Base-by-base conservation (phyloP, 305 asterid species). In the Coffea humblotiana region DNA sequence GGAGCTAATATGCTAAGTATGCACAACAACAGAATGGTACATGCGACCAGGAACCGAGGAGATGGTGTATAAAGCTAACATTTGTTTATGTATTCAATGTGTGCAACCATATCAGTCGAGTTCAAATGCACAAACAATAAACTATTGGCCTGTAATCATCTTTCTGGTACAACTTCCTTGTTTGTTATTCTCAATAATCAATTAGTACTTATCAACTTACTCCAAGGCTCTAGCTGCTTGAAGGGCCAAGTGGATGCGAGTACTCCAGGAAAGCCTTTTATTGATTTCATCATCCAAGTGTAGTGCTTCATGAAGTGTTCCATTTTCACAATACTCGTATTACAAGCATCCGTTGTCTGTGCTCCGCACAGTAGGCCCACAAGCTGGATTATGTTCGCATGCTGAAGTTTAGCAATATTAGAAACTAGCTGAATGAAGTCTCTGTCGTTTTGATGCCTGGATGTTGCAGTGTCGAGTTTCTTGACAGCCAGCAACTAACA, bases 151-250 rank as follows among this genome's bases (percentile, higher is more conserved):
- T 35, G 25, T 47, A 29, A 18, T 43, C 51, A 14, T 60, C 65
- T 60, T 21, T 60, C 1, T 54, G 61, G 61, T 54, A 16, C 10
- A 8, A 60, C 65, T 60, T 60, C n/a, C n/a, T 60, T 60, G 29
- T 60, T 60, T 60, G 27, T 21, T 23, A 21, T 21, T 60, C n/a
- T n/a, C 77, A 47, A 47, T 23, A 52, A 23, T 72, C 60, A 6
- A 54, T 71, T 56, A 64, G 32, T 64, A 75, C 19, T 23, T 4
- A n/a, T 65, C 43, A n/a, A 90, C 98, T 78, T 90, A 96, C 99
- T 92, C 98, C 29, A 96, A 83, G 80, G 97, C 95, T 85, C 87
- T 86, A 68, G 99, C 98, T 84, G 98, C 97, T 89, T 96, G 93
- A 90, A 94, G 97, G 0, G 97, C 98, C 88, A 94, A 69, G 48